Base-by-base conservation (phyloP, 2,329 filamentous ascomycete genomes). In the Tothia fuscella region DNA sequence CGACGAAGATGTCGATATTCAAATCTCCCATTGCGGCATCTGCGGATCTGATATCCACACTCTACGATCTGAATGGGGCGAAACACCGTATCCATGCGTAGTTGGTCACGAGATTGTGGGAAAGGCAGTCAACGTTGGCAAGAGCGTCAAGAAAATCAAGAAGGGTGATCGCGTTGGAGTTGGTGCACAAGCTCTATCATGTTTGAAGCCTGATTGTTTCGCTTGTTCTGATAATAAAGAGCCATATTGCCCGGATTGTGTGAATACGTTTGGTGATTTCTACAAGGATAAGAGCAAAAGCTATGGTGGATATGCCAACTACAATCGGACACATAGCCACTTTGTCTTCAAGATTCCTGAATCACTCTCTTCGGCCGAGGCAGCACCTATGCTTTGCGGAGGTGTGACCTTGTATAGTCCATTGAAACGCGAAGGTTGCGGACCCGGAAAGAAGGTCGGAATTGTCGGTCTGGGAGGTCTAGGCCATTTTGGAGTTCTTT, bases 401-500 rank as follows among this genome's bases (percentile, higher is more conserved):
- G 84, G 85, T 1, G 70, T 89, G 40, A 91, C 84, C 0, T 72
- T 80, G 0, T 91, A 74, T 55, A 72, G 72, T 4, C 83, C 84
- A 0, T 60, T 91, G 13, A 70, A 71, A 38, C 70, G 78, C 21
- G 76, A 82, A 26, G 75, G 74, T 2, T 70, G 75, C 25, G 82
- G 82, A 0, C 75, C 77, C 0, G 80, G 80, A 3, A 81, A 80
- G 57, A 66, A 61, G 2, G 77, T 86, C 1, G 81, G 74, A 0
- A 69, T 86, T 42, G 62, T 82, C n/a, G 80, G 80, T 22, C 68
- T 84, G 10, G 82, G 82, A 5, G 82, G 82, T 0, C 60, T 87
- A 0, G 82, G 82, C 0, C 82, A 89, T 55, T 76, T 87, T 48
- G 83, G 74, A 0, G 56, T 89, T 12, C 65, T 84, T 46, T 86